Evolutionary conservation across 257 asterid genomes (phyloP), one percentile per base, ranked within the genome.

Genomic region (Paulownia fortunei): DNA sequence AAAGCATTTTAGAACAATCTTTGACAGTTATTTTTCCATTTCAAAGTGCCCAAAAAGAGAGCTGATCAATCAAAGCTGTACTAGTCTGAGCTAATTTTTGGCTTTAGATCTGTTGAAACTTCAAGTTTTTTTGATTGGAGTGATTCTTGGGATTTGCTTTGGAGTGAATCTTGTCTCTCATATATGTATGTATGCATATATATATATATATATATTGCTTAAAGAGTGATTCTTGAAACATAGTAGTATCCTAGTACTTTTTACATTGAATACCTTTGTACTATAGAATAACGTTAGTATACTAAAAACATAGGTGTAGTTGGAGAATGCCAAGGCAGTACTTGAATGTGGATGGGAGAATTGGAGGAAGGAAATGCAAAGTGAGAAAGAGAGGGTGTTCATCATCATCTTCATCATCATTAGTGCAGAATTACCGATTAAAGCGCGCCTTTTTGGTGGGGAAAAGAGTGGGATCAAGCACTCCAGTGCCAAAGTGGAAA

Each of bases 341-440:
- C 47, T 58, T 84, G 85, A 87, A 85, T 84, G 86, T 82, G 82
- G 92, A 91, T 69, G 90, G 83, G 77, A 86, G 85, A 78, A 80
- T 81, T 69, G 91, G 89, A 15, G 94, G 86, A 39, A 86, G 85
- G 82, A 87, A 87, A 55, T 83, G 92, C 90, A 91, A 84, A 83
- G 95, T 92, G 79, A 94, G 99, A 46, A 94, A 94, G 86, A 91
- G 99, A 64, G 90, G 92, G 1, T 87, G 87, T 75, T 91, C 97
- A 5, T 87, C 97, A 10, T 88, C 97, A 2, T 89, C 98, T 11
- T 89, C 98, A 0, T 89, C 98, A 9, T 89, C 98, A 32, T 79
- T 94, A 61, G 87, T 83, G 76, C 89, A 83, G 62, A 89, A 84
- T 73, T 87, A 84, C 67, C 83, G 96, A 32, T 80, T 91, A 76